A percentile compares a stretch with the other conserved stretches of the same genome.
phyloP scores from a whole-genome alignment of 345 rosid genomes.

The Viola odorata region DNA sequence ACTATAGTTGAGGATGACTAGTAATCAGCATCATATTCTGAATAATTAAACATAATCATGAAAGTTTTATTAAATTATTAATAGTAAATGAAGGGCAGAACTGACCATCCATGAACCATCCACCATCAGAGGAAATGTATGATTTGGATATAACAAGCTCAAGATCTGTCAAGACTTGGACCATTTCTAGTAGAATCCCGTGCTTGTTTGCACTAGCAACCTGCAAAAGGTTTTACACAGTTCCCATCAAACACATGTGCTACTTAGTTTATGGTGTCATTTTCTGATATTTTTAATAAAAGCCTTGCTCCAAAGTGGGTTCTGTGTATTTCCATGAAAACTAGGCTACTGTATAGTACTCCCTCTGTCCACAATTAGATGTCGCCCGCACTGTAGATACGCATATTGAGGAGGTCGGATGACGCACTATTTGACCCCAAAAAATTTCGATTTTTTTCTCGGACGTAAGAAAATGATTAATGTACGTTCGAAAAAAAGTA shows the following conservation, averaged over 20 bases:
- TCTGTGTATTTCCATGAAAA: not conserved
- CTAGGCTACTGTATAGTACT: constrained; percentile 1
- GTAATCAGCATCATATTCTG: not conserved
- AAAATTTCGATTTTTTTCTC: no score
- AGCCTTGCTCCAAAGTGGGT: no score
- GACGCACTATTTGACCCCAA: no score
- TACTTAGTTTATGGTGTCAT: not conserved
- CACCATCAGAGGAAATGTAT: constrained; percentile 92
- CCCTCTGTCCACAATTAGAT: no score
- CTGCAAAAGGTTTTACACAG: constrained; percentile 28
- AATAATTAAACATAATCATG: not conserved
- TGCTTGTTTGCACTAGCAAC: constrained; percentile 90
- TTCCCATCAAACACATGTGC: not conserved
- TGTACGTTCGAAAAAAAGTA: no score
- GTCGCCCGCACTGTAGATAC: no score
- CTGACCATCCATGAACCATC: constrained; percentile 97
- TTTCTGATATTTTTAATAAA: not conserved
- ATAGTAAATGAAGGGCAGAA: not conserved
- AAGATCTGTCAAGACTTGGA: constrained; percentile 88
- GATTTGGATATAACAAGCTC: constrained; percentile 93
- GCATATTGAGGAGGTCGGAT: no score
- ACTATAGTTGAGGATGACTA: constrained; percentile 16
- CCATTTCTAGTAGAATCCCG: constrained; percentile 88
- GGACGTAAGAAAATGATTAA: no score
- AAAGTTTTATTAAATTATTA: not conserved